Conservation (phyloP, 345 rosid genomes). For the Luvunga scandens region DNA sequence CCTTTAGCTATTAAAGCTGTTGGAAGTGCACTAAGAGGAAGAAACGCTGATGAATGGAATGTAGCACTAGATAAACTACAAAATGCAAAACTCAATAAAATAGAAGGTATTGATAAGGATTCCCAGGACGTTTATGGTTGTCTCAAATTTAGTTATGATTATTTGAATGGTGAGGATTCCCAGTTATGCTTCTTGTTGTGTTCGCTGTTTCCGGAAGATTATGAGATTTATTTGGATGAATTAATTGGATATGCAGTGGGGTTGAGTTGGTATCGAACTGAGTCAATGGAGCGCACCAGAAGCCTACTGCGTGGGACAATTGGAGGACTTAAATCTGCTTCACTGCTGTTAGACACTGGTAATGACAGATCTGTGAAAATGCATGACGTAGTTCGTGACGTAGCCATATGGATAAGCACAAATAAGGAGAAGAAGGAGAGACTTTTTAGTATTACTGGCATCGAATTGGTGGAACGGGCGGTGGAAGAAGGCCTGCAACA, state of each 20-base stretch:
- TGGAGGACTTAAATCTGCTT: neutral
- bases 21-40: neutral
- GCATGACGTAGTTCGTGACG: neutral
- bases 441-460: too few relatives aligned
- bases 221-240: neutral
- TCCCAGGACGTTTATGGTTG: neutral
- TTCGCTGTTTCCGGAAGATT: slow-evolving; percentile 15
- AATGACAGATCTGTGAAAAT: slow-evolving; percentile 7
- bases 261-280: neutral
- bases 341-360: neutral
- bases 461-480: too few relatives aligned
- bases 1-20: neutral
- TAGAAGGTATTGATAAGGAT: neutral
- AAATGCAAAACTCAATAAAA: neutral
- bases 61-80: neutral
- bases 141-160: neutral
- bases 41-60: neutral
- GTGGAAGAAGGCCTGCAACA: too few relatives aligned
- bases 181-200: slow-evolving; percentile 5
- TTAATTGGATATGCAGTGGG: neutral
- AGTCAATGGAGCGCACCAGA: neutral
- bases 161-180: neutral
- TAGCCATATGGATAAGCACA: too few relatives aligned
- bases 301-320: neutral
- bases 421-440: too few relatives aligned